Evolutionary conservation across 139 green algal genomes (phyloP).

Genomic region (Micractinium sp.): DNA sequence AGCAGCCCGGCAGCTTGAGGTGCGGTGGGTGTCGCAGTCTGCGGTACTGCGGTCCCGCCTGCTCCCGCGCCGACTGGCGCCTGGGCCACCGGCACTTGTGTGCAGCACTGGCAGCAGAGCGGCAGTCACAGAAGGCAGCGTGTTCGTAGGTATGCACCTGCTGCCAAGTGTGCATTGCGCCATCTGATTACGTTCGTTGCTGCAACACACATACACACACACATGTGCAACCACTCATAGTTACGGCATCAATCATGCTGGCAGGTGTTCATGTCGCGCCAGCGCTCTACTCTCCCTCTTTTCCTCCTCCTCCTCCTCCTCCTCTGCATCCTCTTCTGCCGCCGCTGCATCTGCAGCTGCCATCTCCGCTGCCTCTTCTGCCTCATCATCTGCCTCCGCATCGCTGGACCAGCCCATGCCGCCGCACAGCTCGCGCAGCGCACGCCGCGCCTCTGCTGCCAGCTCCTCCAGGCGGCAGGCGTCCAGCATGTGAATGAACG

Average conservation of each 20-base stretch:
- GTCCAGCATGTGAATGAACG: not conserved
- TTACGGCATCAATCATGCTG: no score
- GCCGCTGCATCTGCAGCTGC: not conserved
- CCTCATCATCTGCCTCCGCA: not conserved
- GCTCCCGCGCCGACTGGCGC: no score
- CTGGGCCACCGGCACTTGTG: not conserved
- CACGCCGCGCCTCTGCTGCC: not conserved
- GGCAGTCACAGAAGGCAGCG: no score
- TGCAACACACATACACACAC: no score
- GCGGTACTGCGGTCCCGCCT: not conserved
- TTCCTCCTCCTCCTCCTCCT: not conserved
- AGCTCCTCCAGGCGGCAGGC: constrained; percentile 2
- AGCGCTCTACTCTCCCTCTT: not conserved
- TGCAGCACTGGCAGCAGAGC: not conserved
- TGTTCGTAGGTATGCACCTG: no score
- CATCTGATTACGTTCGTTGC: no score
- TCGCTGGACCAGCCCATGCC: not conserved
- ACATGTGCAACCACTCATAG: no score
- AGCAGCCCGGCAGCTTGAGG: not conserved
- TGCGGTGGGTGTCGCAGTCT: not conserved
- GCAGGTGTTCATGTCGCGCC: not conserved
- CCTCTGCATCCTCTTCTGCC: not conserved
- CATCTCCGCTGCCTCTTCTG: not conserved
- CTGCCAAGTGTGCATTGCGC: no score
- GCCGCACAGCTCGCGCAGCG: constrained; percentile 4